phyloP scores from a whole-genome alignment of 192 early-diverging fungal species.

The Spinellus fusiger region DNA sequence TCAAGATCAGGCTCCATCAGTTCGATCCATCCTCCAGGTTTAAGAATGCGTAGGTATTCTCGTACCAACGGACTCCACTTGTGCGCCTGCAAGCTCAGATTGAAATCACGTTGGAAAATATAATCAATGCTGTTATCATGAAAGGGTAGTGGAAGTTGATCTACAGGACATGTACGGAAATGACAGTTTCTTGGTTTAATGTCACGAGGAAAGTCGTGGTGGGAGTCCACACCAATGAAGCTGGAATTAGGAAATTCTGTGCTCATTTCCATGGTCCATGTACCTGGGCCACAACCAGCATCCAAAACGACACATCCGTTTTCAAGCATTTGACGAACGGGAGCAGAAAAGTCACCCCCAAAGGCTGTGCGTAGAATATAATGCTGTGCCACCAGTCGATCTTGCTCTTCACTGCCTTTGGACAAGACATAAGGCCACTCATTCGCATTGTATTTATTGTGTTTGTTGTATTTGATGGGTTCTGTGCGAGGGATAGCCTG shows the following conservation, averaged over 20 bases:
- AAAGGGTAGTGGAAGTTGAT: conserved; percentile 22
- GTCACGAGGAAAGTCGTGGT: conserved; percentile 16
- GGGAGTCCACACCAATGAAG: conserved; percentile 29
- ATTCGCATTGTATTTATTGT: neutral
- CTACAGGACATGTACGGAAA: conserved; percentile 20
- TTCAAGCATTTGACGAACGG: conserved; percentile 8
- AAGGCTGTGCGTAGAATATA: conserved; percentile 34
- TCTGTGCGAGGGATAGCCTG: neutral
- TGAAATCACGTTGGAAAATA: conserved; percentile 29
- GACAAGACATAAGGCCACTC: conserved; percentile 10
- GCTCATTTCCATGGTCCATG: conserved; percentile 34
- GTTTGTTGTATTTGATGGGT: neutral
- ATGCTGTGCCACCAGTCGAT: conserved; percentile 36
- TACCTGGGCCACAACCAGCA: conserved; percentile 23
- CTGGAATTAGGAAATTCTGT: conserved; percentile 26
- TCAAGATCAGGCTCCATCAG: conserved; percentile 38
- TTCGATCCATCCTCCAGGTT: conserved; percentile 49
- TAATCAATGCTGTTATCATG: conserved; percentile 32
- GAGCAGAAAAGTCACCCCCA: conserved; percentile 23
- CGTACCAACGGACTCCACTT: conserved; percentile 26
- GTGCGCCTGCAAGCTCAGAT: conserved; percentile 16
- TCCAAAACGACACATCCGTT: conserved; percentile 24
- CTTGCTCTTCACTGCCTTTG: conserved; percentile 24
- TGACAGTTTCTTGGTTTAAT: conserved; percentile 30
- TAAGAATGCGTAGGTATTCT: conserved; percentile 42